These are phyloP conservation scores for Zygnema cylindricum DNA, from an alignment of 139 green algal species.

Conservation along the genomic window DNA sequence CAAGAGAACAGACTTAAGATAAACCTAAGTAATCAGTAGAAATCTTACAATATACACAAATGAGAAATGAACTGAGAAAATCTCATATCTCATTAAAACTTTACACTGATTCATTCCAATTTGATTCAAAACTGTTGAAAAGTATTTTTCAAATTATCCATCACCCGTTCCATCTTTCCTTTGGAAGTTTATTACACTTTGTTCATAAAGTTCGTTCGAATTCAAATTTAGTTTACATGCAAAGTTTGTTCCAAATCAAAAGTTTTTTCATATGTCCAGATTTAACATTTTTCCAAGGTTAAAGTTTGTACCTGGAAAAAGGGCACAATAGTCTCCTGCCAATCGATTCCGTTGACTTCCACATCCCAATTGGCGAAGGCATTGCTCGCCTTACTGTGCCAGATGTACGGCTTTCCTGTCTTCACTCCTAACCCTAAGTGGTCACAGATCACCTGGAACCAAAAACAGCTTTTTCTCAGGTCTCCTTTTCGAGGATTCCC, in stretches of 20 bases:
- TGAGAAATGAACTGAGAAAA: no score
- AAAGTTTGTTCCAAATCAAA: background rate
- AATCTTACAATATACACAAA: no score
- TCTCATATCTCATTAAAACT: no score
- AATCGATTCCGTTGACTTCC: slow-evolving; percentile 47
- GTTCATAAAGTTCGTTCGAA: background rate
- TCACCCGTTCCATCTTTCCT: no score
- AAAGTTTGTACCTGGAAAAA: slow-evolving; percentile 35
- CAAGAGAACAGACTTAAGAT: no score
- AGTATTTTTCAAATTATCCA: no score
- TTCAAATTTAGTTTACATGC: background rate
- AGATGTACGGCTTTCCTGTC: slow-evolving; percentile 50
- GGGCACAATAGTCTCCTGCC: slow-evolving; percentile 89
- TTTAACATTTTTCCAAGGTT: background rate
- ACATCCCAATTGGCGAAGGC: slow-evolving; percentile 46
- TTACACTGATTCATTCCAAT: no score
- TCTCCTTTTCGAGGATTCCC: no score
- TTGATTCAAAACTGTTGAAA: no score
- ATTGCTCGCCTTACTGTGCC: slow-evolving; percentile 55
- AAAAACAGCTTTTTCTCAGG: no score
- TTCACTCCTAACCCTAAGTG: slow-evolving; percentile 52
- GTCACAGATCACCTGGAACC: slow-evolving; percentile 43
- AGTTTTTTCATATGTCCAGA: no score
- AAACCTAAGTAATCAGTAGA: no score
- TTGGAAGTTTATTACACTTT: background rate